Evolutionary conservation across 176 grass and related monocot species (phyloP).

Genomic region (Oryza glaberrima): DNA sequence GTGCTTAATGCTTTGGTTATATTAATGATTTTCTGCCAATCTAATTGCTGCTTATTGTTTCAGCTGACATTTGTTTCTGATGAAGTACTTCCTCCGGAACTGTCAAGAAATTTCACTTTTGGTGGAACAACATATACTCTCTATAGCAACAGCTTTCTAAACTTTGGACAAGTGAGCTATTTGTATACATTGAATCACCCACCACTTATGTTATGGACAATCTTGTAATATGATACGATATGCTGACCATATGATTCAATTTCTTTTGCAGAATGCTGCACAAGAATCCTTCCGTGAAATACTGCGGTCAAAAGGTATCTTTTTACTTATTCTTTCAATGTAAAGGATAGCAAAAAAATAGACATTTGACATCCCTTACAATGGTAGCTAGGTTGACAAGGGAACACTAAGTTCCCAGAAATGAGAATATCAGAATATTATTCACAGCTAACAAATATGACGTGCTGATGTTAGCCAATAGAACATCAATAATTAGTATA

Average conservation of each 20-base stretch:
- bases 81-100: slow-evolving; percentile 70
- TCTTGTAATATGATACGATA: slow-evolving; percentile 23
- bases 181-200: slow-evolving; percentile 26
- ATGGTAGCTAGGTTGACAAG: slow-evolving; percentile 17
- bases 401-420: slow-evolving; percentile 4
- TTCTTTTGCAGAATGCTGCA: slow-evolving; percentile 71
- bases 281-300: slow-evolving; percentile 65
- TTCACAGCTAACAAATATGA: not conserved
- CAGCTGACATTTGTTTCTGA: slow-evolving; percentile 95
- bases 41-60: slow-evolving; percentile 54
- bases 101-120: slow-evolving; percentile 67
- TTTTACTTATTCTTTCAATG: slow-evolving; percentile 35
- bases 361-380: not conserved
- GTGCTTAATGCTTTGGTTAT: not conserved
- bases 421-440: not conserved
- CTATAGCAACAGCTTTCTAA: slow-evolving; percentile 92
- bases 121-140: slow-evolving; percentile 82
- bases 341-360: not conserved
- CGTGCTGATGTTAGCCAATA: not conserved
- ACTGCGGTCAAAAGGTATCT: slow-evolving; percentile 59
- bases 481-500: slow-evolving; percentile 5
- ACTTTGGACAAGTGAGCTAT: slow-evolving; percentile 84
- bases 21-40: slow-evolving; percentile 29
- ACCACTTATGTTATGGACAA: not conserved
- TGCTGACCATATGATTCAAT: not conserved